Evolutionary conservation across 2,329 filamentous ascomycete genomes (phyloP).

Genomic region (Aspergillus awamori): DNA sequence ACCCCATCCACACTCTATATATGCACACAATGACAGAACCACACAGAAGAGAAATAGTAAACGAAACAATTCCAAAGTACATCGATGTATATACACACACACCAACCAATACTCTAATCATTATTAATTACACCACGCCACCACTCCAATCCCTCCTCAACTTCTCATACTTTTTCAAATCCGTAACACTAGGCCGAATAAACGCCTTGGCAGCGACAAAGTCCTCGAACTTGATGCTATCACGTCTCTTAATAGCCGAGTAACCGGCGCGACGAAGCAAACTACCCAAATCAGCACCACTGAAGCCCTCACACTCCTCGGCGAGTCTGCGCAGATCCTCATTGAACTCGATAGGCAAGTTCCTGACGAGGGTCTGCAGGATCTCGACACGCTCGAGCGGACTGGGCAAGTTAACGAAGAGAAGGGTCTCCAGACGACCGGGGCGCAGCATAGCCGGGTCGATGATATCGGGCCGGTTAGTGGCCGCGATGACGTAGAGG

Average conservation of each 20-base stretch:
- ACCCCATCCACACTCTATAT: no score
- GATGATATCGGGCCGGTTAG: constrained; percentile 94
- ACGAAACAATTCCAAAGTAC: no score
- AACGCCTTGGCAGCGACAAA: constrained; percentile 45
- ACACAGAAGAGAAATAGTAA: no score
- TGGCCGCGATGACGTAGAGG: constrained; percentile 93
- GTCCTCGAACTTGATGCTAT: constrained; percentile 51
- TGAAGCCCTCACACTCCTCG: constrained; percentile 75
- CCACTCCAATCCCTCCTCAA: constrained; percentile 55
- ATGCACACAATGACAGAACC: no score
- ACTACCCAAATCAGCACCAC: constrained; percentile 66
- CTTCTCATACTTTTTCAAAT: constrained; percentile 60
- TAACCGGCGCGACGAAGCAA: constrained; percentile 63
- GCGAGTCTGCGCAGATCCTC: constrained; percentile 67
- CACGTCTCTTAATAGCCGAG: constrained; percentile 55
- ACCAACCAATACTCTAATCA: background rate
- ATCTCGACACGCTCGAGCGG: constrained; percentile 83
- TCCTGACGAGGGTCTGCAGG: constrained; percentile 65
- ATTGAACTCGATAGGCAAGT: constrained; percentile 55
- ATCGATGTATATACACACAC: constrained; percentile 3
- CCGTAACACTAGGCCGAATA: constrained; percentile 56
- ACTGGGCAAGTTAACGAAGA: constrained; percentile 86
- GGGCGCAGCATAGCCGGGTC: constrained; percentile 93
- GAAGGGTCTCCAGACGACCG: constrained; percentile 81
- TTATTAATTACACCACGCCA: constrained; percentile 32